Conservation (phyloP, 306 rosid species). For the Lathyrus oleraceus region DNA sequence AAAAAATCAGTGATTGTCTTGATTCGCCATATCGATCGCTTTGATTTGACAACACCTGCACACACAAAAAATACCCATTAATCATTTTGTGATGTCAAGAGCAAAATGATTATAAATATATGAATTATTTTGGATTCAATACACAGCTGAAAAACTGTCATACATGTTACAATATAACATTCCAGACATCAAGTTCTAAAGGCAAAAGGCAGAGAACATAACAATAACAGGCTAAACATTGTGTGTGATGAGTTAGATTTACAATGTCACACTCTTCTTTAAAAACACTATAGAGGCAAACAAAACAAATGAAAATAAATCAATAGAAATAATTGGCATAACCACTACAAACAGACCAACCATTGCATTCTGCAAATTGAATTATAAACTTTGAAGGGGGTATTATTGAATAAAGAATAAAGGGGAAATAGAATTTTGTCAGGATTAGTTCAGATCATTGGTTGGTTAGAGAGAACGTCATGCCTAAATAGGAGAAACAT, state of each 20-base stretch:
- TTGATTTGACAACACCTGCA: constrained; percentile 79
- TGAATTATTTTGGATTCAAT: constrained; percentile 8
- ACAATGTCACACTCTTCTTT: not conserved
- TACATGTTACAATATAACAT: not conserved
- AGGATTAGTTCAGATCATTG: not conserved
- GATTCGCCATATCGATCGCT: constrained; percentile 82
- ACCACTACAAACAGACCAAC: not conserved
- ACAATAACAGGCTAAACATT: not conserved
- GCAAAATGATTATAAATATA: not conserved
- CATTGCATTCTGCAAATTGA: not conserved
- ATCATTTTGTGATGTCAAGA: not conserved
- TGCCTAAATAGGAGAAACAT: not conserved
- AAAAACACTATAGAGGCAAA: not conserved
- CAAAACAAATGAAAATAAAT: not conserved
- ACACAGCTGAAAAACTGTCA: not conserved
- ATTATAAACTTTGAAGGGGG: not conserved
- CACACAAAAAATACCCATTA: constrained; percentile 21
- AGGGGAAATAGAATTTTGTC: not conserved
- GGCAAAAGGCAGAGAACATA: not conserved
- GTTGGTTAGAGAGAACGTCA: not conserved
- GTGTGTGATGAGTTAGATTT: not conserved
- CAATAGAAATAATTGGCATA: not conserved
- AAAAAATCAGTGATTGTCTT: constrained; percentile 78
- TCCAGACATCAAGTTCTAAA: constrained; percentile 13
- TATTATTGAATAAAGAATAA: not conserved